These are phyloP conservation scores for Xylariomycetidae sp. DNA, from an alignment of 2,329 filamentous ascomycete genomes.

Conservation along the genomic window DNA sequence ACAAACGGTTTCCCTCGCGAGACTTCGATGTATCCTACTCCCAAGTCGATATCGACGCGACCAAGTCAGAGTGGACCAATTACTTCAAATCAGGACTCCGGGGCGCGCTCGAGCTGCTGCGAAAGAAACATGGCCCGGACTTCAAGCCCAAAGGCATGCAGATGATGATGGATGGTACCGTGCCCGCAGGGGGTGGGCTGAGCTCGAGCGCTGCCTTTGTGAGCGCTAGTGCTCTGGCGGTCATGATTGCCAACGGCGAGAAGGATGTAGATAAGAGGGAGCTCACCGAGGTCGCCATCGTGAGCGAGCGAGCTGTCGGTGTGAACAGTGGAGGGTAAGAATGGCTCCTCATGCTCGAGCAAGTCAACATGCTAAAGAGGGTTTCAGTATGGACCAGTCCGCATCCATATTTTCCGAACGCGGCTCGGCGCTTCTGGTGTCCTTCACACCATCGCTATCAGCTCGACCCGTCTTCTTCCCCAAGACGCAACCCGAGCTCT, in stretches of 20 bases:
- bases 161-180: constrained; percentile 83
- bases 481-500: constrained; percentile 73
- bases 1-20: constrained; percentile 67
- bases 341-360: constrained; percentile 9
- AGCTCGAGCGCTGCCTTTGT: constrained; percentile 94
- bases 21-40: constrained; percentile 67
- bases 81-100: constrained; percentile 93
- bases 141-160: constrained; percentile 76
- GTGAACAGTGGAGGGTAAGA: constrained; percentile 90
- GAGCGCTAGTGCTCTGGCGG: constrained; percentile 81
- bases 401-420: constrained; percentile 90
- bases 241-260: constrained; percentile 81
- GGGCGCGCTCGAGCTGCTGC: constrained; percentile 75
- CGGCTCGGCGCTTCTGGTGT: constrained; percentile 83
- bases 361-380: constrained; percentile 13
- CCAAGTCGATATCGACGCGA: constrained; percentile 75
- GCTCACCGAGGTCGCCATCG: constrained; percentile 86
- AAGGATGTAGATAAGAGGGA: constrained; percentile 80
- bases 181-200: constrained; percentile 86
- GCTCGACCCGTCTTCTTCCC: constrained; percentile 80
- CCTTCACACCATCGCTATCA: constrained; percentile 74
- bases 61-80: constrained; percentile 90
- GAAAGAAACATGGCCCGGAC: constrained; percentile 54
- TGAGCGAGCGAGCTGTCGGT: constrained; percentile 88
- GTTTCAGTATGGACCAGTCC: constrained; percentile 84